Evolutionary conservation across 441 rosid species (phyloP), one percentile per base, ranked within the genome.

Genomic region (Isatis lusitanica): DNA sequence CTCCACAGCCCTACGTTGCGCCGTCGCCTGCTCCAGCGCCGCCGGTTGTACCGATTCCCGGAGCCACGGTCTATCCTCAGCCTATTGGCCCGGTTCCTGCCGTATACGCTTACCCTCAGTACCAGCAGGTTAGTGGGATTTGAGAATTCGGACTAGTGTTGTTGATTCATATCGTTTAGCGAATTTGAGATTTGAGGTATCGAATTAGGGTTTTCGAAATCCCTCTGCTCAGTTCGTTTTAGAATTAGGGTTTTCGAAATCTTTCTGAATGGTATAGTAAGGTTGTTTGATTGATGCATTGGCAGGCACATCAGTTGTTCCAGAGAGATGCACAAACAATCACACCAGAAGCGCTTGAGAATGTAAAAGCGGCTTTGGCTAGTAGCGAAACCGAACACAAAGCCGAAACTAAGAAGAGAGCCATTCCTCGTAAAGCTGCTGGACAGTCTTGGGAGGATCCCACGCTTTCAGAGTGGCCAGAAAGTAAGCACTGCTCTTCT

Each of bases 381-480:
- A 94, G 84, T 74, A 88, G 99, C 44, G 99, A 90, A 77, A 86
- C 90, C 7, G 96, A 90, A 77, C 96, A 89, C 74, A 92, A 92
- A 73, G 93, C 96, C 0, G 99, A 94, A 78, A 84, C 92, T 7
- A 94, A 87, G 50, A 94, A 87, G 90, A 90, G 89, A 86, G 94
- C 93, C 1, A 9, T 90, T 80, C 99, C 99, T 70, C 96, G 97
- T 48, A 94, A 87, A 86, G 99, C 97, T 68, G 99, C 98, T 36
- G 97, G 99, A 15, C 98, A 85, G 63, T 17, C 83, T 21, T 94
- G 97, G 99, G 99, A 94, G 84, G 99, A 94, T 85, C 97, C 97
- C 3, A 90, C 94, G 0, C 98, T 94, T 74, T 74, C 97, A 1
- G 97, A 92, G 6, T 94, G 98, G 98, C 99, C 99, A n/a, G 99